Evolutionary conservation across 1,284 basidiomycete genomes (phyloP), one percentile per base, ranked within the genome.

Genomic region (Naganishia sp.): DNA sequence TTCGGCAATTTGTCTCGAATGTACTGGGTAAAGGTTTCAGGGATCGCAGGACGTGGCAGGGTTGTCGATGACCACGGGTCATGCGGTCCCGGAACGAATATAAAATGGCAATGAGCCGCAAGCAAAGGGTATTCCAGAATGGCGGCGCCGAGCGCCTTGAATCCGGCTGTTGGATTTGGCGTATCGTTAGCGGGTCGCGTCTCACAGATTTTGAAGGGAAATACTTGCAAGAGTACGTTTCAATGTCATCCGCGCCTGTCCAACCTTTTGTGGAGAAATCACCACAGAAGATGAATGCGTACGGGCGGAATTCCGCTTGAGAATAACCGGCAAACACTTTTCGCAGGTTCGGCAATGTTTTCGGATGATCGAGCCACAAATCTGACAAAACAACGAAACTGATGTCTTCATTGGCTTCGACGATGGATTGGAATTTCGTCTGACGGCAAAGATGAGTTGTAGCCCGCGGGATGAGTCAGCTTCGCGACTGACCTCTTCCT

Each of bases 321-420:
- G 94, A 86, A 77, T 95, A 99, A 56, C 92, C 92, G 71, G 94
- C 89, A 71, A 99, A 88, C 80, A 99, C 86, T 71, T 88, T 88
- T 65, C 86, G 84, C 13, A 99, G 83, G 1, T 90, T 92, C 7
- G 82, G 78, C 13, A 97, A 79, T 0, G 92, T 93, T 66, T 88
- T 85, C 0, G 90, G 87, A 70, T 93, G 87, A 79, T 99, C 94
- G n/a, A 72, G 74, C 79, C 78, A 80, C n/a, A 81, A 75, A 46
- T 99, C 96, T 0, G 94, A 98, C 33, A 99, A 84, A 70, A 98
- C 87, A 76, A 97, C 92, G 81, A 99, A 94, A 57, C 92, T 86
- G n/a, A 91, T 81, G 66, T 92, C 87, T 4, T 77, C 73, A 67
- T 81, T 77, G 36, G 77, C 78, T 2, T 72, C 66, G 4, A 80